Conservation (phyloP, 768 basidiomycete species). For the Sporobolomyces roseus region DNA sequence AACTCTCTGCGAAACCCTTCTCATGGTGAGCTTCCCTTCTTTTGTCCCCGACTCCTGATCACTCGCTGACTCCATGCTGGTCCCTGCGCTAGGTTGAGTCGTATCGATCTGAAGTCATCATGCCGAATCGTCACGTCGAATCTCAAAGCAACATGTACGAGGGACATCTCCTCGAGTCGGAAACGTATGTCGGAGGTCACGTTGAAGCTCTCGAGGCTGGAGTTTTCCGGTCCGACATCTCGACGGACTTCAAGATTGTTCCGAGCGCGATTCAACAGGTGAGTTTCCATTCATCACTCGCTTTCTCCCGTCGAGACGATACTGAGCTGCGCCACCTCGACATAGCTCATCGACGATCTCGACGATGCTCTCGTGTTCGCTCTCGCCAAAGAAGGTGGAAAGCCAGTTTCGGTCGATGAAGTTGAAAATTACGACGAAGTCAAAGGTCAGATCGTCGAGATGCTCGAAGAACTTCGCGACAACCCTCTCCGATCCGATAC, state of each 20-base stretch:
- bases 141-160: slow-evolving; percentile 86
- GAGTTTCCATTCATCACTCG: background rate
- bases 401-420: slow-evolving; percentile 67
- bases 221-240: slow-evolving; percentile 93
- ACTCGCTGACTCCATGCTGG: background rate
- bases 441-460: slow-evolving; percentile 67
- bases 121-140: slow-evolving; percentile 97
- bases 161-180: slow-evolving; percentile 91
- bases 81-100: slow-evolving; percentile 76
- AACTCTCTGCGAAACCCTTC: slow-evolving; percentile 90
- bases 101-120: slow-evolving; percentile 82
- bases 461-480: slow-evolving; percentile 85
- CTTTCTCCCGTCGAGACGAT: background rate
- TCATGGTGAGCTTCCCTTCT: slow-evolving; percentile 75
- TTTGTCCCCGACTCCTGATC: background rate
- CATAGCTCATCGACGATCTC: slow-evolving; percentile 84
- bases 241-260: slow-evolving; percentile 89
- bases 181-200: slow-evolving; percentile 98
- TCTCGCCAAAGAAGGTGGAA: slow-evolving; percentile 69
- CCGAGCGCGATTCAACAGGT: slow-evolving; percentile 74
- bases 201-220: slow-evolving; percentile 98
- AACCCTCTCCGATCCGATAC: slow-evolving; percentile 81
- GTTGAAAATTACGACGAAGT: slow-evolving; percentile 96
- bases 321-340: background rate
- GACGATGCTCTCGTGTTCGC: slow-evolving; percentile 87